These are phyloP conservation scores for Coniosporium apollinis DNA, from an alignment of 495 filamentous ascomycete genomes.

Conservation along the genomic window DNA sequence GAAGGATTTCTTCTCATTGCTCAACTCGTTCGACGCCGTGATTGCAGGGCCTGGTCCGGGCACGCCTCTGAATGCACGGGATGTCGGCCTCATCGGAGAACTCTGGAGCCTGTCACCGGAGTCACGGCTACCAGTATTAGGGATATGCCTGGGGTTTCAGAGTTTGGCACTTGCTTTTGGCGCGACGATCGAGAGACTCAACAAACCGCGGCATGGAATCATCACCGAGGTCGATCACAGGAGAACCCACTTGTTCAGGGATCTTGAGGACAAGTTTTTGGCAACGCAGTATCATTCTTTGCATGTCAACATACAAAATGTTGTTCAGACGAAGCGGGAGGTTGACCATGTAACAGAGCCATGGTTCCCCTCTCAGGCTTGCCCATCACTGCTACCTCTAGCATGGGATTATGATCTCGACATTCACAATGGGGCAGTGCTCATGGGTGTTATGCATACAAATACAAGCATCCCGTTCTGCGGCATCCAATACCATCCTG, in stretches of 20 bases:
- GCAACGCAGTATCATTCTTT: slow-evolving; percentile 85
- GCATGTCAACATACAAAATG: slow-evolving; percentile 40
- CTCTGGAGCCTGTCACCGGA: slow-evolving; percentile 51
- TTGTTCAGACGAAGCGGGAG: slow-evolving; percentile 8
- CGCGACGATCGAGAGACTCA: slow-evolving; percentile 41
- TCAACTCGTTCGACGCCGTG: slow-evolving; percentile 53
- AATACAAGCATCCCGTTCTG: slow-evolving; percentile 58
- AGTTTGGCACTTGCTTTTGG: slow-evolving; percentile 56
- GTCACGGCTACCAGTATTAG: slow-evolving; percentile 55
- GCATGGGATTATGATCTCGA: slow-evolving; percentile 46
- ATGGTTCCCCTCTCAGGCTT: slow-evolving; percentile 9
- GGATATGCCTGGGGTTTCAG: slow-evolving; percentile 89
- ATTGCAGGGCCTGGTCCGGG: slow-evolving; percentile 73
- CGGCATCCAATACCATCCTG: slow-evolving; percentile 89
- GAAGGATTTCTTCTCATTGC: slow-evolving; percentile 29
- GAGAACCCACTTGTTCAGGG: slow-evolving; percentile 34
- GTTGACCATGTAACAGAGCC: slow-evolving; percentile 13
- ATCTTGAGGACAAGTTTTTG: slow-evolving; percentile 37
- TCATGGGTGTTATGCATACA: slow-evolving; percentile 61
- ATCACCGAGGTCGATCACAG: slow-evolving; percentile 43
- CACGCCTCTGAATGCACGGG: slow-evolving; percentile 31
- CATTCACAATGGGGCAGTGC: slow-evolving; percentile 35
- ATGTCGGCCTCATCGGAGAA: slow-evolving; percentile 64
- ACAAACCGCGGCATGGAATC: slow-evolving; percentile 64
- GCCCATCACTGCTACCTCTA: slow-evolving; percentile 36